Evolutionary conservation across 345 rosid species (phyloP).

Genomic region (Camelina laxa): DNA sequence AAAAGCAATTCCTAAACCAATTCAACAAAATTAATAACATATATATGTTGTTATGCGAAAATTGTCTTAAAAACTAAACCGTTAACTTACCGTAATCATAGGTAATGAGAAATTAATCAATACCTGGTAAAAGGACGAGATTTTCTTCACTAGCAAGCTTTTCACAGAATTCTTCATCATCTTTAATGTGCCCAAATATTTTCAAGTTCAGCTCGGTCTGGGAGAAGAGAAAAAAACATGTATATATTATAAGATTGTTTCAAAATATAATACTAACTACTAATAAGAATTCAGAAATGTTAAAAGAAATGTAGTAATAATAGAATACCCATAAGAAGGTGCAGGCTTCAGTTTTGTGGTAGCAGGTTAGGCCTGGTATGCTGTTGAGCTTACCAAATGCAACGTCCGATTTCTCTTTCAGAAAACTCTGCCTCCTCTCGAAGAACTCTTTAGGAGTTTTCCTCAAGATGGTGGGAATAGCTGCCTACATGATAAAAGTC

Average conservation of each 20-base stretch:
- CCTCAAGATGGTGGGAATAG: slow-evolving; percentile 62
- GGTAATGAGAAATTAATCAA: not conserved
- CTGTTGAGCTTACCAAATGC: slow-evolving; percentile 48
- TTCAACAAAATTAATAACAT: slow-evolving; percentile 17
- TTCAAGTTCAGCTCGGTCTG: not conserved
- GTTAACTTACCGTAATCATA: not conserved
- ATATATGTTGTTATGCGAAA: not conserved
- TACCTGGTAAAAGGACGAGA: slow-evolving; percentile 41
- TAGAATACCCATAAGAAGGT: slow-evolving; percentile 66
- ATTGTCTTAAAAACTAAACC: not conserved
- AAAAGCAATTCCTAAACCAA: slow-evolving; percentile 55
- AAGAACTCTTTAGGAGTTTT: slow-evolving; percentile 64
- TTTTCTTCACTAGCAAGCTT: slow-evolving; percentile 42
- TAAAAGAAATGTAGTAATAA: not conserved
- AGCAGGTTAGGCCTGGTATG: slow-evolving; percentile 62
- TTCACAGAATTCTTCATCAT: slow-evolving; percentile 24
- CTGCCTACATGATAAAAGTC: slow-evolving; percentile 51
- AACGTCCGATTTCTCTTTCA: slow-evolving; percentile 53
- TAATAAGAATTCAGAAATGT: not conserved
- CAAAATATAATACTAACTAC: not conserved
- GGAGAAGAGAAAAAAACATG: not conserved
- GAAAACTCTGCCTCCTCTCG: slow-evolving; percentile 33
- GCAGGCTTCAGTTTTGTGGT: slow-evolving; percentile 62
- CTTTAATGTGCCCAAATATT: slow-evolving; percentile 14
- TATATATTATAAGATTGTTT: not conserved